A percentile compares a stretch with the other conserved stretches of the same genome.
Evolutionary conservation across 805 yeast genomes (phyloP).

Genomic region (Gaillardinia entomophila): DNA sequence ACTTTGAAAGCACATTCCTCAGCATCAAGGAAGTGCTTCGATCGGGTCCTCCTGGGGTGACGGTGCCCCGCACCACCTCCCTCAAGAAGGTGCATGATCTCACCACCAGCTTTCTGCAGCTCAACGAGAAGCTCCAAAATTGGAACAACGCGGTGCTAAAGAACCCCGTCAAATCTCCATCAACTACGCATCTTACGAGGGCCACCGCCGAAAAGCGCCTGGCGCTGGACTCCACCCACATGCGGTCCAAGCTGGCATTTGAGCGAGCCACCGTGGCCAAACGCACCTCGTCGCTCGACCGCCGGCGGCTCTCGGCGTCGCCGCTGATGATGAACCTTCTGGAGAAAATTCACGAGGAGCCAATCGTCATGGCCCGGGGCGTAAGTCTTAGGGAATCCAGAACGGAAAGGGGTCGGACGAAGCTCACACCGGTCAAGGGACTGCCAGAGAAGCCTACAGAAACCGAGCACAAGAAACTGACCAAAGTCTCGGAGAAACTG

Average conservation of each 20-base stretch:
- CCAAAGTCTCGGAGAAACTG: no score
- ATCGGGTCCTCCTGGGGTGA: slow-evolving; percentile 17
- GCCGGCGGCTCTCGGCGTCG: background rate
- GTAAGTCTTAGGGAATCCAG: no score
- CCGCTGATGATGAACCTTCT: background rate
- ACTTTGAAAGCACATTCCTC: slow-evolving; percentile 14
- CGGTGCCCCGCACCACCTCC: slow-evolving; percentile 8
- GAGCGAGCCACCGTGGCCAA: no score
- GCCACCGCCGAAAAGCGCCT: background rate
- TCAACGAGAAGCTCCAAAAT: slow-evolving; percentile 5
- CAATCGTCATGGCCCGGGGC: no score
- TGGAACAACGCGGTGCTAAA: slow-evolving; percentile 7
- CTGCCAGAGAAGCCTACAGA: no score
- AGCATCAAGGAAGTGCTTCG: slow-evolving; percentile 19
- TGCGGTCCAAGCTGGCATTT: no score
- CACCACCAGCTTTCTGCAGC: slow-evolving; percentile 12
- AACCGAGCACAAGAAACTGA: no score
- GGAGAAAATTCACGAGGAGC: background rate
- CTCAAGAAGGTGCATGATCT: slow-evolving; percentile 26
- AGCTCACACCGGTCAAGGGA: no score
- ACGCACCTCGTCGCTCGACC: no score
- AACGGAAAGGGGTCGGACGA: no score
- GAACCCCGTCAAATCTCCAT: no score
- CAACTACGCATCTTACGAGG: slow-evolving; percentile 12
- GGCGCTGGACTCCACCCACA: background rate